These are phyloP conservation scores for Trichoderma atroviride DNA, from an alignment of 2,329 filamentous ascomycete genomes.

Conservation along the genomic window DNA sequence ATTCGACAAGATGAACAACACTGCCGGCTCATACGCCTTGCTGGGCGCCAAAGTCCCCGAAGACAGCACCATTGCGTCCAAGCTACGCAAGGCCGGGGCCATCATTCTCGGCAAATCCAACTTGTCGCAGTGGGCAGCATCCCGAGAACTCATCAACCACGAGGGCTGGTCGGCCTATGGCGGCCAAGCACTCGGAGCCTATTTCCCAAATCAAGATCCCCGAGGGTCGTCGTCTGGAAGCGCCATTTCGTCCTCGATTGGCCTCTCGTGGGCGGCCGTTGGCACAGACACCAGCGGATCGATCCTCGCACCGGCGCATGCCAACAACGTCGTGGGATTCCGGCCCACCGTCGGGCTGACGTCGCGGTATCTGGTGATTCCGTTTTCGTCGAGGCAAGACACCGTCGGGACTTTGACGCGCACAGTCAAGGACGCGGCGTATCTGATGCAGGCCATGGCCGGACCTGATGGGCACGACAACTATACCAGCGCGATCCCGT, in stretches of 20 bases:
- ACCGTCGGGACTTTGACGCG: slow-evolving; percentile 66
- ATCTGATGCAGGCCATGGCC: slow-evolving; percentile 64
- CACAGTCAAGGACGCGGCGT: slow-evolving; percentile 66
- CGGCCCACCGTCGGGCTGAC: slow-evolving; percentile 70
- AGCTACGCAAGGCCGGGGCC: slow-evolving; percentile 60
- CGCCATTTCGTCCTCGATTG: slow-evolving; percentile 60
- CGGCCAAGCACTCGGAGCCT: slow-evolving; percentile 63
- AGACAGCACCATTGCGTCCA: slow-evolving; percentile 52
- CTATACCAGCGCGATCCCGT: slow-evolving; percentile 63
- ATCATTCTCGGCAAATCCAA: slow-evolving; percentile 67
- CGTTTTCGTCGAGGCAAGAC: slow-evolving; percentile 66
- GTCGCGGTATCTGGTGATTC: slow-evolving; percentile 64
- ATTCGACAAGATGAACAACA: slow-evolving; percentile 63
- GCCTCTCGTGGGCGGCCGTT: slow-evolving; percentile 59
- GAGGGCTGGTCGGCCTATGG: slow-evolving; percentile 67
- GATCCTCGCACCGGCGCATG: slow-evolving; percentile 57
- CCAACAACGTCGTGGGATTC: slow-evolving; percentile 67
- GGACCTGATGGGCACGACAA: slow-evolving; percentile 64
- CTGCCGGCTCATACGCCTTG: slow-evolving; percentile 64
- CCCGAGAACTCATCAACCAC: slow-evolving; percentile 53
- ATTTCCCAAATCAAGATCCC: slow-evolving; percentile 63
- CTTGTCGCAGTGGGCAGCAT: slow-evolving; percentile 65
- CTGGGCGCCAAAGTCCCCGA: slow-evolving; percentile 55
- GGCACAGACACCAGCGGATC: slow-evolving; percentile 61
- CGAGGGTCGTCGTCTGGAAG: slow-evolving; percentile 63